Evolutionary conservation across 1,139 yeast species (phyloP).

Genomic region (Zygotorulaspora mrakii): DNA sequence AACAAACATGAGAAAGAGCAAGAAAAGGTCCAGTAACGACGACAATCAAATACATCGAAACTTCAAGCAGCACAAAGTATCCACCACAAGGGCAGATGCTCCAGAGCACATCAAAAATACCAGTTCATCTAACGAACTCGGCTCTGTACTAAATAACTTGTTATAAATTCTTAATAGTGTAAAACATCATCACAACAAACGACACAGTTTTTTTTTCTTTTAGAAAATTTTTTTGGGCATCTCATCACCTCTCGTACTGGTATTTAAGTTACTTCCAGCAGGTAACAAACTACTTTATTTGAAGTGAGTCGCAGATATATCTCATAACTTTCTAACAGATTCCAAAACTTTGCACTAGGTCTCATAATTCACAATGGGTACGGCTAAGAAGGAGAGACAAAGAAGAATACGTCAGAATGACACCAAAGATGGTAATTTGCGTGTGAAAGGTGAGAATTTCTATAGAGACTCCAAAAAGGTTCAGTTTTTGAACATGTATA

Average conservation of each 20-base stretch:
- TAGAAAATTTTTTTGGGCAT: constrained; percentile 13
- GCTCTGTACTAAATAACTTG: constrained; percentile 42
- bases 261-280: neutral
- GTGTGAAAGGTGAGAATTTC: constrained; percentile 96
- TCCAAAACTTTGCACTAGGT: too few species aligned
- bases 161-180: constrained; percentile 25
- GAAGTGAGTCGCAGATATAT: too few species aligned
- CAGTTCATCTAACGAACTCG: constrained; percentile 44
- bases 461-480: constrained; percentile 93
- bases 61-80: constrained; percentile 61
- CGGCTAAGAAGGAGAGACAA: constrained; percentile 83
- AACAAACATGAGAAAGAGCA: constrained; percentile 53
- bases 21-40: constrained; percentile 26
- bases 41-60: constrained; percentile 45
- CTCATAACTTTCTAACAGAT: too few species aligned
- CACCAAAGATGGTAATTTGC: constrained; percentile 81
- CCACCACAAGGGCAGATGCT: constrained; percentile 65
- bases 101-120: constrained; percentile 44
- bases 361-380: constrained; percentile 77
- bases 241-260: constrained; percentile 23
- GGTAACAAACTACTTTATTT: too few species aligned
- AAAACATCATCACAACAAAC: constrained; percentile 2
- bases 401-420: constrained; percentile 82
- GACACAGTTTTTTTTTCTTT: constrained; percentile 6
- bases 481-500: constrained; percentile 86